Evolutionary conservation across 169 alveolate species (phyloP).

Genomic region (Plasmodium cynomolgi): DNA sequence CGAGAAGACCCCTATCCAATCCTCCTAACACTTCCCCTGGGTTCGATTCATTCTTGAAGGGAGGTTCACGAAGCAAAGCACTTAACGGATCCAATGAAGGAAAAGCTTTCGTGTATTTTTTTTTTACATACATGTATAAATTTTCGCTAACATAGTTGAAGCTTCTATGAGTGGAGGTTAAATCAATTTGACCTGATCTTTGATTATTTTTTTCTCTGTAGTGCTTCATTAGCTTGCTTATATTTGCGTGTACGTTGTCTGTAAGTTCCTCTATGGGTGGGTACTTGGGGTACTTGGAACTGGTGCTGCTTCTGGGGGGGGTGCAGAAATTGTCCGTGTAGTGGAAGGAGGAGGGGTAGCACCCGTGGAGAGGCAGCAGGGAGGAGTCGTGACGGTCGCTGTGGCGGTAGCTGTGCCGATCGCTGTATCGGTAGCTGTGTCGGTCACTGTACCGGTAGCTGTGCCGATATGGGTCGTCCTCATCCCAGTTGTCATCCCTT

Average conservation of each 20-base stretch:
- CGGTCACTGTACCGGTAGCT: not conserved
- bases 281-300: not conserved
- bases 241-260: constrained; percentile 40
- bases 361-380: no score
- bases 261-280: constrained; percentile 4
- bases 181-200: not conserved
- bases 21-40: not conserved
- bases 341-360: not conserved
- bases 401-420: no score
- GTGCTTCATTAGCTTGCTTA: constrained; percentile 27
- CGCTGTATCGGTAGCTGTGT: no score
- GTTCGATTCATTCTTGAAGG: not conserved
- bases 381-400: no score
- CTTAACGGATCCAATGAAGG: not conserved
- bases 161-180: not conserved
- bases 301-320: not conserved
- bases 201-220: constrained; percentile 15
- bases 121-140: constrained; percentile 2
- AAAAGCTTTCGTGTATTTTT: constrained; percentile 5
- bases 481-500: not conserved
- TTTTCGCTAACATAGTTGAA: constrained; percentile 13
- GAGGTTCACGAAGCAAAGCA: not conserved
- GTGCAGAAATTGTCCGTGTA: not conserved
- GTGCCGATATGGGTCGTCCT: not conserved
- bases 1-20: not conserved